Evolutionary conservation across 1,284 basidiomycete species (phyloP), one percentile per base, ranked within the genome.

Genomic region (Tylopilus sp.): DNA sequence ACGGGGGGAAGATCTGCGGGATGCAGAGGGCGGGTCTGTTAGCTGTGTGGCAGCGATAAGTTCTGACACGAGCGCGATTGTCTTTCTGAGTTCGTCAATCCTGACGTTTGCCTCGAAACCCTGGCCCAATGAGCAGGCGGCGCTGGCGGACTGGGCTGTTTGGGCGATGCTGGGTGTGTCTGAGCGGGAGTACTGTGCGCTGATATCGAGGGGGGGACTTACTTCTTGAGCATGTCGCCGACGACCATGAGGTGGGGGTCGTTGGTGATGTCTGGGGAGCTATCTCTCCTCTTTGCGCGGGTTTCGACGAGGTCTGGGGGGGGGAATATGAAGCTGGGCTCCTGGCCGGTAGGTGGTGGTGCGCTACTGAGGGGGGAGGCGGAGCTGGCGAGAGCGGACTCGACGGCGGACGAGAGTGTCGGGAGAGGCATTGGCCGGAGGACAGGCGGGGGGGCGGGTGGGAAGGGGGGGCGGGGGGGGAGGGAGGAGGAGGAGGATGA

Each of bases 31-130:
- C 0, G 65, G 61, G 55, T 76, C 75, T 23, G 63, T 57, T 34
- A 78, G 63, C 55, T 71, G 67, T 39, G 75, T 75, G 50, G 69
- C 69, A 10, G 73, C 69, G 55, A 79, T 71, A 57, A 79, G 72
- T 41, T 77, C 72, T 15, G 75, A 72, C 18, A 79, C 75, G 15
- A 77, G 55, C 8, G 70, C 50, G 44, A 79, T 74, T 16, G 73
- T 74, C 64, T 70, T 75, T 59, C 66, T 74, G 55, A 78, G 68
- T 50, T 74, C 66, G 54, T 74, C 74, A 40, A 78, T 75, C 44
- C 73, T 68, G 45, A 65, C 69, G n/a, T 65, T 68, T 9, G 77
- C 76, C 52, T 75, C 69, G 3, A 67, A 53, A 23, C 71, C 70
- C 52, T 76, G 74, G 1, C 77, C 77, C 40, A 71, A 63, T 18